Conservation (phyloP, 306 rosid genomes). For the Bauhinia variegata region DNA sequence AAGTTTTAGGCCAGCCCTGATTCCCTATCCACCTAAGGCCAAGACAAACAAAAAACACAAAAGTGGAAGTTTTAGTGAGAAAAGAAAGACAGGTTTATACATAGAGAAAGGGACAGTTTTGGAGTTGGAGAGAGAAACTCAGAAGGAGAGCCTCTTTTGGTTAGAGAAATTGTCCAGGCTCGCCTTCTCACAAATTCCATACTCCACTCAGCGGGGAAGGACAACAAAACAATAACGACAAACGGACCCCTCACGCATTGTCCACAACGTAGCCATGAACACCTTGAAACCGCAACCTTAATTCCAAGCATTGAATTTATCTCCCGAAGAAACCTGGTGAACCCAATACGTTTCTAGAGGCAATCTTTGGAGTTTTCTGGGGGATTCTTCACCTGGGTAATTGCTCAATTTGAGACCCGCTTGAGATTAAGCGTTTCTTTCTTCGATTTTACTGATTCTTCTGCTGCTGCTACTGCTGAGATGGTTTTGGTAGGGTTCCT, state of each 20-base stretch:
- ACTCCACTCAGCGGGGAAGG: conserved; percentile 61
- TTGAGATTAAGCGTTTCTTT: conserved; percentile 41
- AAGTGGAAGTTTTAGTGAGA: conserved; percentile 31
- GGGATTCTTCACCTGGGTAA: conserved; percentile 41
- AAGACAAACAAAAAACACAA: conserved; percentile 55
- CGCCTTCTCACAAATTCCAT: conserved; percentile 55
- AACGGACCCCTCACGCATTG: conserved; percentile 64
- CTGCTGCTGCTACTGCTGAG: conserved; percentile 14
- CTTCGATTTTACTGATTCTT: conserved; percentile 24
- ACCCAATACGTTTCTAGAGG: conserved; percentile 39
- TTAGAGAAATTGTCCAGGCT: conserved; percentile 25
- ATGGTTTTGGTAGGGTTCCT: conserved; percentile 41
- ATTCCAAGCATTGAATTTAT: conserved; percentile 40
- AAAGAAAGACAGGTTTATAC: conserved; percentile 32
- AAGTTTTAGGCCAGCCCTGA: conserved; percentile 43
- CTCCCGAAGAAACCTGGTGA: conserved; percentile 16
- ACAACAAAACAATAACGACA: conserved; percentile 72
- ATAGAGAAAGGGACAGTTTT: conserved; percentile 23
- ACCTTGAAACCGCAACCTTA: conserved; percentile 43
- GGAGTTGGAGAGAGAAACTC: conserved; percentile 12
- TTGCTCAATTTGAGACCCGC: conserved; percentile 57
- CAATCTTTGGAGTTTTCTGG: conserved; percentile 45
- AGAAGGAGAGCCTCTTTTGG: conserved; percentile 4
- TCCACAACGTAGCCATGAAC: conserved; percentile 69
- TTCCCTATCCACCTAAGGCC: conserved; percentile 60